phyloP scores from a whole-genome alignment of 805 yeast species.

The Kockiozyma suomiensis region DNA sequence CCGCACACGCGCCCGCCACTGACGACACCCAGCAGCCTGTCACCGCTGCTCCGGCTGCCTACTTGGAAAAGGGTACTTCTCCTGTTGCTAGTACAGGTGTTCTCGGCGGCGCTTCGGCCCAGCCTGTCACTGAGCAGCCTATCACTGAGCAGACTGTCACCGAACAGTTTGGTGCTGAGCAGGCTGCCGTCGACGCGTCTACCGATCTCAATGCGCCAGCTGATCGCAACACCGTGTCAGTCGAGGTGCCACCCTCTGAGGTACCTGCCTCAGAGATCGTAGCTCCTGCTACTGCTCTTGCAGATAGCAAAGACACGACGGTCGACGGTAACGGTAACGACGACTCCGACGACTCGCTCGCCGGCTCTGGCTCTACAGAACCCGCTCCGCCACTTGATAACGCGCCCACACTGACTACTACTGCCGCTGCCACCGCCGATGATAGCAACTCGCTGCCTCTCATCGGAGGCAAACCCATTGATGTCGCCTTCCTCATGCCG shows the following conservation, averaged over 20 bases:
- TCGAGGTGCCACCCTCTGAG: not conserved
- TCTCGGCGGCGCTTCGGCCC: not conserved
- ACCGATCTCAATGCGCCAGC: not conserved
- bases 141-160: not conserved
- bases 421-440: not conserved
- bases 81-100: not conserved
- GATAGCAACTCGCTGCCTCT: not conserved
- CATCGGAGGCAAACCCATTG: slow-evolving; percentile 16
- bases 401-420: not conserved
- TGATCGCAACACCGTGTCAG: not conserved
- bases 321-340: not conserved
- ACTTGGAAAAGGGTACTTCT: not conserved
- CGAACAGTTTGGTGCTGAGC: not conserved
- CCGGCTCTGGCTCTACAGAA: slow-evolving; percentile 1
- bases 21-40: not conserved
- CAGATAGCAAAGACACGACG: not conserved
- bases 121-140: not conserved
- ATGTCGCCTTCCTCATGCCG: slow-evolving; percentile 31
- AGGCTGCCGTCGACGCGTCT: not conserved
- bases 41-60: slow-evolving; percentile 4
- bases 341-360: slow-evolving; percentile 1
- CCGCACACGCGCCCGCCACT: not conserved
- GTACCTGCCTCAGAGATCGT: not conserved
- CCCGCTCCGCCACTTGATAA: not conserved
- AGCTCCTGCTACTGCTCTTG: not conserved